Percentiles rank a stretch among this genome's conserved stretches.
Conservation (phyloP, 768 basidiomycete genomes). For the Mycena filopes region DNA sequence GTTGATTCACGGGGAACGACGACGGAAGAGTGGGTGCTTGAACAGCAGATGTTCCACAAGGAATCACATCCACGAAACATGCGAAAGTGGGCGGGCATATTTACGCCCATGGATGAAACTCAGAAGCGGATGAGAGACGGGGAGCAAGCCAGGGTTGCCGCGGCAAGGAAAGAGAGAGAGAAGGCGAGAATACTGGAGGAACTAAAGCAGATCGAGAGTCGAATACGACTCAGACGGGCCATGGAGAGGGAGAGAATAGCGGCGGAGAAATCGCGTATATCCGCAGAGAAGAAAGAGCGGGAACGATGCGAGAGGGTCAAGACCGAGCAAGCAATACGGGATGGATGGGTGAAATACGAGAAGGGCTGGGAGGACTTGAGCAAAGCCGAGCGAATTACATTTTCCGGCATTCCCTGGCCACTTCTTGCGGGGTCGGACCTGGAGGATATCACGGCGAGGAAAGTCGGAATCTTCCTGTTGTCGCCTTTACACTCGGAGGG, state of each 20-base stretch:
- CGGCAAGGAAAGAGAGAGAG: slow-evolving; percentile 57
- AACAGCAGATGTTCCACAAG: slow-evolving; percentile 60
- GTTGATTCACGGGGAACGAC: slow-evolving; percentile 57
- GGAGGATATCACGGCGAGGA: slow-evolving; percentile 63
- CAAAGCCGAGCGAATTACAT: slow-evolving; percentile 58
- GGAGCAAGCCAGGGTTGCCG: slow-evolving; percentile 55
- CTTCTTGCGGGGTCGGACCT: slow-evolving; percentile 44
- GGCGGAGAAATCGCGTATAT: slow-evolving; percentile 57
- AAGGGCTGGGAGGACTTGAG: slow-evolving; percentile 66
- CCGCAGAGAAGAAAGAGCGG: slow-evolving; percentile 52
- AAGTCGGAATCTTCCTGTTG: slow-evolving; percentile 69
- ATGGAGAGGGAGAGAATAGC: slow-evolving; percentile 58
- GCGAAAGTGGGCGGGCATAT: slow-evolving; percentile 63
- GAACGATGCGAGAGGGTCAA: slow-evolving; percentile 55
- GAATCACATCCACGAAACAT: slow-evolving; percentile 40
- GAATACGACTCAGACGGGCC: slow-evolving; percentile 61
- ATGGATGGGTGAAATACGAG: slow-evolving; percentile 76
- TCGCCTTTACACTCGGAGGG: slow-evolving; percentile 71
- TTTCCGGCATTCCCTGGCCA: slow-evolving; percentile 81
- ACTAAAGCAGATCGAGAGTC: slow-evolving; percentile 61
- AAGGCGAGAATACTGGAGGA: slow-evolving; percentile 62
- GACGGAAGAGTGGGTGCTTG: slow-evolving; percentile 73
- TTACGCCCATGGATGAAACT: slow-evolving; percentile 61
- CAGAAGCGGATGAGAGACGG: slow-evolving; percentile 65
- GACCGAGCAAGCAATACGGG: slow-evolving; percentile 55